Evolutionary conservation across 2,329 filamentous ascomycete genomes (phyloP).

Genomic region (Cladosporium oxysporum): DNA sequence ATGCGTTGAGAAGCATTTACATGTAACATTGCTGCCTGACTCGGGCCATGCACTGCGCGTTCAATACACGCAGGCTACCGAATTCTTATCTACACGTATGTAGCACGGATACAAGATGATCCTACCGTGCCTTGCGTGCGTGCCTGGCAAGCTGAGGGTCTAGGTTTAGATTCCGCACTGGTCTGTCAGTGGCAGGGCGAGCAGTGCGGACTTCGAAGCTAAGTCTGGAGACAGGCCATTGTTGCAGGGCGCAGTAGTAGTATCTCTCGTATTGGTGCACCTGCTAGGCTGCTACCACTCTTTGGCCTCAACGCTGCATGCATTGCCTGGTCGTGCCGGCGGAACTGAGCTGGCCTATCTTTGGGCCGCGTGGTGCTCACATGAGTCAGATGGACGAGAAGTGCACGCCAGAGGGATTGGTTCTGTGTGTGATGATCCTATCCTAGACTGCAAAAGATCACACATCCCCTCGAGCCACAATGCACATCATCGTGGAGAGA

Average conservation of each 20-base stretch:
- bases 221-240: neutral
- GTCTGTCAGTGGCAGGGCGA: neutral
- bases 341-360: neutral
- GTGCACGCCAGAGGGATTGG: neutral
- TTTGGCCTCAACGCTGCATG: neutral
- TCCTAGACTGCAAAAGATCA: neutral
- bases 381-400: neutral
- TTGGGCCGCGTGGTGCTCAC: neutral
- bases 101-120: neutral
- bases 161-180: neutral
- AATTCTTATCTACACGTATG: neutral
- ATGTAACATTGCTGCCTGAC: neutral
- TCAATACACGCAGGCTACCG: neutral
- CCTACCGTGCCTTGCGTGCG: neutral
- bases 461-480: neutral
- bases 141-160: neutral
- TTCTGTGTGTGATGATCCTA: no score
- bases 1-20: neutral
- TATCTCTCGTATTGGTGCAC: neutral
- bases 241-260: conserved; percentile 1
- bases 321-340: neutral
- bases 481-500: neutral
- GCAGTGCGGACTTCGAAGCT: neutral
- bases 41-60: neutral
- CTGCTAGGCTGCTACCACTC: neutral